Percentiles rank a stretch among this genome's conserved stretches.
These are phyloP conservation scores for Leccinum uliginosum DNA, from an alignment of 768 basidiomycete genomes.

Conservation along the genomic window DNA sequence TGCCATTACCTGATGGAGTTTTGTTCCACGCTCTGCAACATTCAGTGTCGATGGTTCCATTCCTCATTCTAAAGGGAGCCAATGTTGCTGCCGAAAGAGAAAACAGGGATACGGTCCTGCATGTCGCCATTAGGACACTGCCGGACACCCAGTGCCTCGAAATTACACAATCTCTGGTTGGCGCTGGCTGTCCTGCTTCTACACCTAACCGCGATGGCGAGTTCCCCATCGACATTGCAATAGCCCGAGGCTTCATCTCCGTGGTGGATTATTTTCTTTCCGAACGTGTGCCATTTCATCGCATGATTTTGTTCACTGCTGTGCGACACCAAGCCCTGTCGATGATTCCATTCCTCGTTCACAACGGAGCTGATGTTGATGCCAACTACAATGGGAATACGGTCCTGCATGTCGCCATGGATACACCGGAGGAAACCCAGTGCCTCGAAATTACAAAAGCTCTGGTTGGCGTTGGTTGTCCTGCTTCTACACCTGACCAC, in stretches of 20 bases:
- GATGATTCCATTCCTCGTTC: background rate
- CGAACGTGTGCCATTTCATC: background rate
- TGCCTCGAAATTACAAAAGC: background rate
- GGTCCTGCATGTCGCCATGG: background rate
- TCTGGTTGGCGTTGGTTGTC: background rate
- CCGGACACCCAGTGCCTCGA: background rate
- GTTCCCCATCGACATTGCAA: background rate
- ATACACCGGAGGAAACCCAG: background rate
- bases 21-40: background rate
- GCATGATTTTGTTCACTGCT: background rate
- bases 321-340: background rate
- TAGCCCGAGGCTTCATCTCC: background rate
- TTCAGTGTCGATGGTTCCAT: background rate
- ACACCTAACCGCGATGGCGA: background rate
- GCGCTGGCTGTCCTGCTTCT: background rate
- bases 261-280: background rate
- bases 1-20: background rate
- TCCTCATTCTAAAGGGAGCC: background rate
- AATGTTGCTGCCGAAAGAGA: background rate
- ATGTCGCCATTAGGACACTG: background rate
- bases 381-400: background rate
- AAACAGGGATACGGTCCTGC: background rate
- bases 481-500: background rate
- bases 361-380: background rate
- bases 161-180: background rate